Evolutionary conservation across 169 alveolate genomes (phyloP).

Genomic region (Cryptosporidium canis): DNA sequence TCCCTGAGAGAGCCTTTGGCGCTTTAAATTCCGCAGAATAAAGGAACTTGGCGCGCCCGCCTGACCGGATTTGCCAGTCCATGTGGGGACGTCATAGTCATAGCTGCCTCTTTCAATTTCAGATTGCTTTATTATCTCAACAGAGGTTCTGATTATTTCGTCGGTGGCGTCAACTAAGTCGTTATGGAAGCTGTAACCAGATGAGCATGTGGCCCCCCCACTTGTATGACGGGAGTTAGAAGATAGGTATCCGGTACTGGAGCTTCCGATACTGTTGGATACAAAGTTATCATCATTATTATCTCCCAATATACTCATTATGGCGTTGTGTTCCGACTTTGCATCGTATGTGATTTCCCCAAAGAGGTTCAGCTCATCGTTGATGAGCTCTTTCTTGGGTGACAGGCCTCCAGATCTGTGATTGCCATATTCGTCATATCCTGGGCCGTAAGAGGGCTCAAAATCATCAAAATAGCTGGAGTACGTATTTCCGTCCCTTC

Average conservation of each 20-base stretch:
- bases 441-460: background rate
- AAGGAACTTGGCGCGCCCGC: slow-evolving; percentile 75
- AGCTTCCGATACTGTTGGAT: slow-evolving; percentile 33
- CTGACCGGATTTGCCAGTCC: slow-evolving; percentile 75
- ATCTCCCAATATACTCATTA: slow-evolving; percentile 59
- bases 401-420: background rate
- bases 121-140: slow-evolving; percentile 23
- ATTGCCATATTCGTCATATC: background rate
- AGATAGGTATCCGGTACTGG: background rate
- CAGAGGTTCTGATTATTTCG: slow-evolving; percentile 14
- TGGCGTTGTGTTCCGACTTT: slow-evolving; percentile 62
- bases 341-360: slow-evolving; percentile 71
- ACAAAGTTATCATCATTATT: slow-evolving; percentile 5
- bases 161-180: slow-evolving; percentile 44
- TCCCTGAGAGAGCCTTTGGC: background rate
- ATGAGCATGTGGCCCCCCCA: background rate
- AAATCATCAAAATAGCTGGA: slow-evolving; percentile 29
- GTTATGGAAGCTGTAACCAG: background rate
- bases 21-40: slow-evolving; percentile 33
- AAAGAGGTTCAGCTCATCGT: slow-evolving; percentile 35
- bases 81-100: slow-evolving; percentile 72
- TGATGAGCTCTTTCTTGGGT: background rate
- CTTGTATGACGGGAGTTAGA: background rate
- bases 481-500: slow-evolving; percentile 46
- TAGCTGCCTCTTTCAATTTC: slow-evolving; percentile 54